Evolutionary conservation across 2,329 filamentous ascomycete genomes (phyloP).

Genomic region (Acephala macrosclerotiorum): DNA sequence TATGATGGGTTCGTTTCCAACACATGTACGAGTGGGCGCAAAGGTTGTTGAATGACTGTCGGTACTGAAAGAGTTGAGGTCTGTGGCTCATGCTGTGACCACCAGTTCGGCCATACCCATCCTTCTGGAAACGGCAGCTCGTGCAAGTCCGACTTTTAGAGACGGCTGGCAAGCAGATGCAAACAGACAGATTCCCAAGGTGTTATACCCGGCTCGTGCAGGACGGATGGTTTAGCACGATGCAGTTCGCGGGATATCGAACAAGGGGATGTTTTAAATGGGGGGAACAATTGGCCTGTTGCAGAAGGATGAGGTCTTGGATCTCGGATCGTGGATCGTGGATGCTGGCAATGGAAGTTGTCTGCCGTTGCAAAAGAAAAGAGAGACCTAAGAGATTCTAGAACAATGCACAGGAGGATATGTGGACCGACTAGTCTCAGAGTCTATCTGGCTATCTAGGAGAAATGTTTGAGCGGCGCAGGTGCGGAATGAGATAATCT

Average conservation of each 20-base stretch:
- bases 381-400: conserved; percentile 18
- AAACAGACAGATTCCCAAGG: conserved; percentile 35
- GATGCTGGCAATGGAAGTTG: not conserved
- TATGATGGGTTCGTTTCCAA: conserved; percentile 23
- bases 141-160: conserved; percentile 35
- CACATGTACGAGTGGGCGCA: conserved; percentile 20
- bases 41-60: conserved; percentile 30
- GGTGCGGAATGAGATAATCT: conserved; percentile 2
- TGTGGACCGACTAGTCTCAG: not conserved
- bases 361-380: conserved; percentile 7
- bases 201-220: conserved; percentile 37
- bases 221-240: conserved; percentile 32
- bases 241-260: conserved; percentile 30
- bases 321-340: not conserved
- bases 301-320: conserved; percentile 13
- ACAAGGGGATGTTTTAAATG: conserved; percentile 38
- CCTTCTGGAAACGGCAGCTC: conserved; percentile 43
- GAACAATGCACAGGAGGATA: not conserved
- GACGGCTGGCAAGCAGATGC: conserved; percentile 31
- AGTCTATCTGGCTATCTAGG: not conserved
- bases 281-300: conserved; percentile 24
- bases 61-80: conserved; percentile 35
- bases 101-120: conserved; percentile 40
- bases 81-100: conserved; percentile 44
- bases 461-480: conserved; percentile 8